Evolutionary conservation across 73 alveolate species (phyloP).

Genomic region (Stentor roeselii): DNA sequence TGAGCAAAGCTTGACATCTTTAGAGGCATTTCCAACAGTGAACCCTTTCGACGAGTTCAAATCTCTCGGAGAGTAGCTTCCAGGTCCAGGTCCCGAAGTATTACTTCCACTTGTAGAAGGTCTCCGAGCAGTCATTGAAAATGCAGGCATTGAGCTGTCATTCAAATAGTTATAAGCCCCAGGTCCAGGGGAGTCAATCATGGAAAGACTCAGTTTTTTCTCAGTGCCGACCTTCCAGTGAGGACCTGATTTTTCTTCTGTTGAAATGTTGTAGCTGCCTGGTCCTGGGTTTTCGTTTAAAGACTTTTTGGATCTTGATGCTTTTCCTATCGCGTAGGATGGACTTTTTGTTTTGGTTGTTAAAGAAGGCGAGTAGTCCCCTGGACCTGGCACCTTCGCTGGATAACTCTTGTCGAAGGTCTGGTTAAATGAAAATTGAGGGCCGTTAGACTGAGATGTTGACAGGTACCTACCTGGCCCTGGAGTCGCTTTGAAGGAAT

Average conservation of each 20-base stretch:
- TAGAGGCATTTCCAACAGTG: background rate
- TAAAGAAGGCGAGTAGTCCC: background rate
- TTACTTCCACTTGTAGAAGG: background rate
- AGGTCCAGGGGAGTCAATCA: background rate
- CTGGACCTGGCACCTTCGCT: background rate
- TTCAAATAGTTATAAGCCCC: slow-evolving; percentile 7
- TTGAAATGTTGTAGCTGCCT: background rate
- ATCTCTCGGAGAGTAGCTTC: slow-evolving; percentile 14
- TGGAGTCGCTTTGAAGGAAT: background rate
- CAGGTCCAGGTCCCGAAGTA: slow-evolving; percentile 24
- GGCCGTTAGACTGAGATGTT: background rate
- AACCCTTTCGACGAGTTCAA: background rate
- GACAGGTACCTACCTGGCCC: background rate
- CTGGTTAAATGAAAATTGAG: background rate
- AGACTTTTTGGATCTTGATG: background rate
- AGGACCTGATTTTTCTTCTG: background rate
- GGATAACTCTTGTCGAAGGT: background rate
- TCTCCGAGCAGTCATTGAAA: background rate
- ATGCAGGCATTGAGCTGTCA: background rate
- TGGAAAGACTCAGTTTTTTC: background rate
- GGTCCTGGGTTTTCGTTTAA: slow-evolving; percentile 1
- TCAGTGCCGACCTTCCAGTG: background rate
- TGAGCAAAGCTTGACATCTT: background rate
- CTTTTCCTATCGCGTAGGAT: background rate
- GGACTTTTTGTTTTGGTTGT: background rate